Base-by-base conservation (phyloP, 768 basidiomycete genomes). In the Sarcodon aspratus region DNA sequence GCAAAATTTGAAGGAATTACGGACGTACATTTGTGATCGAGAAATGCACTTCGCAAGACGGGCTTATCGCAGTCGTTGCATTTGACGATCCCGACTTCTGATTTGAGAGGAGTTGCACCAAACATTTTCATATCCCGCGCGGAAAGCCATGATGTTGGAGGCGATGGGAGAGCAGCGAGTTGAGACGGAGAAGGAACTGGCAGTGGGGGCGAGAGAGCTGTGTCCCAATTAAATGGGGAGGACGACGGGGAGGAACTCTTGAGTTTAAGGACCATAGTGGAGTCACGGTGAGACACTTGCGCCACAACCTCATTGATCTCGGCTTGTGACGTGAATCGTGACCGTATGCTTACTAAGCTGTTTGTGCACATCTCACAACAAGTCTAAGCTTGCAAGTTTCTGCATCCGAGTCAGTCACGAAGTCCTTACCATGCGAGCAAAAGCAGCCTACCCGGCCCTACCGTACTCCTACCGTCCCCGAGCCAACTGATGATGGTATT, bases 91-190 rank as follows among this genome's bases (percentile, higher is more conserved):
- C 74, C 75, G 9, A 85, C 64, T 49, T 86, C 82, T 2, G 80
- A 79, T 42, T 73, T 73, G 12, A 94, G 72, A 6, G 91, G 88
- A 49, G 81, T 71, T 2, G 81, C 72, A 33, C 90, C 90, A 63
- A 86, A 95, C 52, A 85, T 73, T 69, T 83, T 85, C 91, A 91
- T 93, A 58, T 93, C 88, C 44, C 75, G 75, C 7, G 85, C 88
- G 27, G 84, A 78, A 11, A 94, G 80, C 82, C 89, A 90, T 68
- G 80, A 74, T 18, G 88, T 85, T 0, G 91, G 90, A 0, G 90
- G 88, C 0, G 84, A 79, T 0, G 77, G 74, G 3, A 80, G 64
- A 6, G 68, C 54, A 3, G 59, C 48, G 1, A 46, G 51, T 9
- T 66, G 62, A 0, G 72, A 65, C 7, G 69, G 59, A 0, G 74